Evolutionary conservation across 352 stramenopile genomes (phyloP), one percentile per base, ranked within the genome.

Genomic region (Pythium plurisporium): DNA sequence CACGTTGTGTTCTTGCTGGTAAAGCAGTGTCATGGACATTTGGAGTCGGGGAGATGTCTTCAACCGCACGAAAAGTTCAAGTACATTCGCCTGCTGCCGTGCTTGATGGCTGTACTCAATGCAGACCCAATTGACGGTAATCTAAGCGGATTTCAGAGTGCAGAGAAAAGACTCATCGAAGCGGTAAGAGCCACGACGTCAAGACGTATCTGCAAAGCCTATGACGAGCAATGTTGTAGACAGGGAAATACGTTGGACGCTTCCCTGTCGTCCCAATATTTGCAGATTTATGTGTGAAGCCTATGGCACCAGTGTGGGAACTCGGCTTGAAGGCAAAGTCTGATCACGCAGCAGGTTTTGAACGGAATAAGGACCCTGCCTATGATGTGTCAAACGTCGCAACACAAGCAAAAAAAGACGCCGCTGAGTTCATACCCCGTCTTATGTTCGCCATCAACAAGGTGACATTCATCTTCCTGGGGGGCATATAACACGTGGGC

Each of bases 1-100:
- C 74, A 86, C 42, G 76, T 89, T 15, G 66, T 78, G 10, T 82
- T 76, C 46, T 50, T 87, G 40, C 54, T 89, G 15, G 31, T 89
- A 5, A 76, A 72, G 30, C 74, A 83, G 26, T 86, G 72, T 38
- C 31, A 86, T 10, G 42, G 33, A 7, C 68, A 79, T 40, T 54
- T 87, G 11, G 76, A 86, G 25, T 61, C 71, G 15, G 65, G 69
- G 26, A 53, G 53, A 4, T 81, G 62, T 31, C 52, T 71, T 4
- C 53, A 59, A 5, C 76, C 79, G 10, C 47, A 64, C 14, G 58
- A 70, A 7, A 67, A 62, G 25, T 87, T 89, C 55, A 79, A 79
- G 53, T 83, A 62, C 44, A 71, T 89, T 43, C 72, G 76, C 2
- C 55, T 78, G 17, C 43, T 85, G 2, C 76, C 76, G 12, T 76